phyloP scores from a whole-genome alignment of 768 basidiomycete genomes.

The Pisolithus albus region DNA sequence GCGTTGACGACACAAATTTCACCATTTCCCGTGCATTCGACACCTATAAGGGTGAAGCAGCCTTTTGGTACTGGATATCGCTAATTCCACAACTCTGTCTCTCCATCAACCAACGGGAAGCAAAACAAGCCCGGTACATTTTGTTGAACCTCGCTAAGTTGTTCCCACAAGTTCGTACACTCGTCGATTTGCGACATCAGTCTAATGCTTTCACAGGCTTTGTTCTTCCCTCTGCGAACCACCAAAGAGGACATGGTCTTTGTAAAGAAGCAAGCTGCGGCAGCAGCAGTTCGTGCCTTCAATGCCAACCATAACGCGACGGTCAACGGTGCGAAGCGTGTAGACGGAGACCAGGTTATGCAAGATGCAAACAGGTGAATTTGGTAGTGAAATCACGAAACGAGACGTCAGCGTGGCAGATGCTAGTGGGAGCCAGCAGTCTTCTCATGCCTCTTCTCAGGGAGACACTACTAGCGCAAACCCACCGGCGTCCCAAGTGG shows the following conservation, averaged over 20 bases:
- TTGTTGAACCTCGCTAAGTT: conserved; percentile 84
- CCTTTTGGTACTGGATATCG: conserved; percentile 99
- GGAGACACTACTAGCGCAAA: conserved; percentile 13
- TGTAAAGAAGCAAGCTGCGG: conserved; percentile 38
- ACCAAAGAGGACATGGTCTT: conserved; percentile 61
- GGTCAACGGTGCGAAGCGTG: conserved; percentile 23
- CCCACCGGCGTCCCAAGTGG: conserved; percentile 4
- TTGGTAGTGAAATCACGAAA: conserved; percentile 20
- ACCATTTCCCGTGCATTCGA: conserved; percentile 81
- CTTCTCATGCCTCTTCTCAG: conserved; percentile 7
- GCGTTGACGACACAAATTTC: conserved; percentile 73
- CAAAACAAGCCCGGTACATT: conserved; percentile 86
- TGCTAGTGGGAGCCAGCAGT: conserved; percentile 21
- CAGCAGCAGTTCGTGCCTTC: conserved; percentile 26
- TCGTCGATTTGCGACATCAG: not conserved
- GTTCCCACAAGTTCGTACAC: conserved; percentile 75
- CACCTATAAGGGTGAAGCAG: conserved; percentile 91
- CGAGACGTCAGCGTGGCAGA: conserved; percentile 16
- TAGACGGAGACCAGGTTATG: conserved; percentile 25
- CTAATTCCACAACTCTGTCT: conserved; percentile 89
- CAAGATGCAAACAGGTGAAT: conserved; percentile 25
- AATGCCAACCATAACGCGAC: conserved; percentile 28
- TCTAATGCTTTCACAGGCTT: conserved; percentile 47
- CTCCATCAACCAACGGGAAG: conserved; percentile 86
- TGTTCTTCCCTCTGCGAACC: conserved; percentile 93